A percentile compares a stretch with the other conserved stretches of the same genome.
Conservation (phyloP, 805 yeast genomes). For the Hanseniaspora lindneri region DNA sequence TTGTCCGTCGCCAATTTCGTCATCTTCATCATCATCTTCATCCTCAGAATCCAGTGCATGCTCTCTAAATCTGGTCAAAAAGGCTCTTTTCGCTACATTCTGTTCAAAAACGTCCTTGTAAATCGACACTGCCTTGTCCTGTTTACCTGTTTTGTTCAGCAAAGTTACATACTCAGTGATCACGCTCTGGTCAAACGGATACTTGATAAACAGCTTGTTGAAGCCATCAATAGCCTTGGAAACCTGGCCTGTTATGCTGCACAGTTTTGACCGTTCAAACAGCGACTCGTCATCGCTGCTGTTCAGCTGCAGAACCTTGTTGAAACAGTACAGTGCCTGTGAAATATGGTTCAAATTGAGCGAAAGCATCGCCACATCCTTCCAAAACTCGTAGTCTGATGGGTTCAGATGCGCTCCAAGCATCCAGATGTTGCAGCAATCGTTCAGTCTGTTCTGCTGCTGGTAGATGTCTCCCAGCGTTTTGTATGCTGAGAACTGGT, state of each 20-base stretch:
- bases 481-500: constrained; percentile 72
- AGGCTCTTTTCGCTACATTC: constrained; percentile 38
- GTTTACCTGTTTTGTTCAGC: constrained; percentile 41
- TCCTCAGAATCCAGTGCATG: constrained; percentile 27
- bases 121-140: constrained; percentile 61
- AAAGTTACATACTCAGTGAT: constrained; percentile 49
- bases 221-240: constrained; percentile 68
- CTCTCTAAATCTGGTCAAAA: constrained; percentile 25
- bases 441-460: constrained; percentile 51
- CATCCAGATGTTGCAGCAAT: constrained; percentile 72
- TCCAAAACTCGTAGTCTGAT: constrained; percentile 69
- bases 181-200: constrained; percentile 50
- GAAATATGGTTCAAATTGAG: constrained; percentile 53
- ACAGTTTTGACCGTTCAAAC: constrained; percentile 53
- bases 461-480: constrained; percentile 77
- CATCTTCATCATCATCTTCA: constrained; percentile 22
- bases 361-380: constrained; percentile 57
- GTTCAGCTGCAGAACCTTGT: constrained; percentile 46
- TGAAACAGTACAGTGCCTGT: constrained; percentile 71
- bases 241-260: constrained; percentile 51
- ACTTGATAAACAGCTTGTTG: constrained; percentile 41
- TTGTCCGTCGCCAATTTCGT: constrained; percentile 16
- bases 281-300: constrained; percentile 43
- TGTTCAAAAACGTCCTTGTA: constrained; percentile 53
- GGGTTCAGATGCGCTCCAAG: constrained; percentile 69